Evolutionary conservation across 2,329 filamentous ascomycete species (phyloP), one percentile per base, ranked within the genome.

Genomic region (Chaetomium olivaceum): DNA sequence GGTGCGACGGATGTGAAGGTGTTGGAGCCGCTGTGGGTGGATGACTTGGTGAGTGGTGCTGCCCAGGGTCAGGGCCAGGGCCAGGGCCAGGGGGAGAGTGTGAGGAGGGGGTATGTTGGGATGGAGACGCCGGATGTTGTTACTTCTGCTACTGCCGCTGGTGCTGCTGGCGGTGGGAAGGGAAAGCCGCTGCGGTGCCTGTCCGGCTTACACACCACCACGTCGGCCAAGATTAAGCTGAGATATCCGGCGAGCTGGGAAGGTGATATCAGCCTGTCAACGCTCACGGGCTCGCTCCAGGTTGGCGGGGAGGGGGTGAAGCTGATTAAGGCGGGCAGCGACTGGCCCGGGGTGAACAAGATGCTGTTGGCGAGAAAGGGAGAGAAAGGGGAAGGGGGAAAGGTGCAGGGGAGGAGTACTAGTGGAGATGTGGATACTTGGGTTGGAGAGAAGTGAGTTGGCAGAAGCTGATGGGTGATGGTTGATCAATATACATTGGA

Each of bases 211-310:
- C 84, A 87, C 74, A 74, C 66, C 25, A 79, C 80, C 50, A 78
- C 82, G 11, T 82, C 80, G 62, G 83, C 82, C 7, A 58, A 71
- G 36, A 69, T 85, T 57, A 71, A 70, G 16, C 74, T 86, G 25
- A 67, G 59, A 19, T 85, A 84, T 68, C 84, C 85, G 0, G 71
- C 70, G 25, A 75, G 78, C 2, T 87, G 84, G 85, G 80, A 81
- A 68, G 85, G 85, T 16, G 68, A 69, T 23, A 73, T 85, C 39
- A 67, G 67, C 11, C 77, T 80, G 14, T 63, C 76, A 65, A 77
- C 78, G 21, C 73, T 81, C 19, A 78, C 78, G 27, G 83, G 83
- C 2, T 68, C 63, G 11, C 73, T 85, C 33, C 61, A 65, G 1
- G 74, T 81, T 8, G 67, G 60, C 23, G 84, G 84, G 16, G 75